Evolutionary conservation across 192 early-diverging fungal species (phyloP), one percentile per base, ranked within the genome.

Genomic region (Rhizophagus sp.): DNA sequence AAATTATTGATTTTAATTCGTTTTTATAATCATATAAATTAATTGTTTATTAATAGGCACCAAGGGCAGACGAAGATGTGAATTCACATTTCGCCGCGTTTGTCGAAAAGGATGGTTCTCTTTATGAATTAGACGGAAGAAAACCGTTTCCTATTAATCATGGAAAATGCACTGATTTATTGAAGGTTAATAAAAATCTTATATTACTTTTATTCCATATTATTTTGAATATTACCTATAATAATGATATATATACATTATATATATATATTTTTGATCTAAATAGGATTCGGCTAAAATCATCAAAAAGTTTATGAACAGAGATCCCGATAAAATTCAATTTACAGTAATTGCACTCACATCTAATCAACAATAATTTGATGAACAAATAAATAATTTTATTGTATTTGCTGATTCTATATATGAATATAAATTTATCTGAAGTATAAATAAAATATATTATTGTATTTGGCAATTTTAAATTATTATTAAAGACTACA

Each of bases 101-200:
- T 87, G 89, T 96, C 22, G 82, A 89, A 39, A 86, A 90, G 7
- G 94, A 95, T 34, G 94, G 94, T 41, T 83, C 89, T 7, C 52
- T 99, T 9, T 97, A 93, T 76, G 96, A 99, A 82, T 84, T 98
- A 70, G 98, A 99, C 82, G 97, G 96, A 44, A 86, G 91, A 47
- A 93, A 92, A 65, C 84, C 85, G 4, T 92, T 88, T 36, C 97
- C 97, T 30, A 92, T 98, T 74, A 91, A 95, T 83, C 96, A 96
- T 79, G 97, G 97, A 2, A 81, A 84, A 36, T 85, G 86, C 24
- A 82, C 83, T 2, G 85, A 93, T 30, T 82, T 95, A 41, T 83
- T 96, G 17, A 69, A 81, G 81, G 91, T 90, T 83, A 62, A 78
- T 79, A 12, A 6, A 30, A 25, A 25, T 65, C 5, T 36, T 36